A percentile compares a stretch with the other conserved stretches of the same genome.
These are phyloP conservation scores for Sporothrix euskadiensis DNA, from an alignment of 2,329 filamentous ascomycete species.

Conservation along the genomic window DNA sequence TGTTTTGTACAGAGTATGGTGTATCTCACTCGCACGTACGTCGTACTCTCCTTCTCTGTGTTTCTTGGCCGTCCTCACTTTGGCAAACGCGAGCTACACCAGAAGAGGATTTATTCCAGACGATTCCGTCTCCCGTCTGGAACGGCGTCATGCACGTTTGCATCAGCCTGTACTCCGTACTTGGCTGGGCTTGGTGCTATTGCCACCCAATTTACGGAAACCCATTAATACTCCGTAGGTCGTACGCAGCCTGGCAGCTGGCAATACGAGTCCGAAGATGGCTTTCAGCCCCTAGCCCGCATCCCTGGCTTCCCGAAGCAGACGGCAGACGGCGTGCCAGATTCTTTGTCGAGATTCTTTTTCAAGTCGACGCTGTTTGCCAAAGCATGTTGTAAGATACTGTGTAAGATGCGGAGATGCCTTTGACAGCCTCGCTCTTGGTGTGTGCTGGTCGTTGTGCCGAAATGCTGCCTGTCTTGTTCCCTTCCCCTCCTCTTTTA, in stretches of 20 bases:
- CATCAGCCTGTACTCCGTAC: background rate
- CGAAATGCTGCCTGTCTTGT: background rate
- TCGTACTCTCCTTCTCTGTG: background rate
- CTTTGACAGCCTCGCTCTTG: no score
- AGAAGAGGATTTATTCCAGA: constrained; percentile 13
- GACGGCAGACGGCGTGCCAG: background rate
- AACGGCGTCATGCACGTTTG: background rate
- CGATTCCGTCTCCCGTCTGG: constrained; percentile 15
- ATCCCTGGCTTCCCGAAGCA: background rate
- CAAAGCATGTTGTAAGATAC: no score
- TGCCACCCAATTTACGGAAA: background rate
- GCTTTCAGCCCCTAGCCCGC: background rate
- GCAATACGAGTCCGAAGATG: background rate
- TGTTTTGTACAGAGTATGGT: no score
- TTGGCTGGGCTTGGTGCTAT: background rate
- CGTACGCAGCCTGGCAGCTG: background rate
- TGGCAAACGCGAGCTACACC: background rate
- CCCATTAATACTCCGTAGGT: background rate
- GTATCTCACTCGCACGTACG: no score
- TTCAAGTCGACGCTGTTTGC: no score
- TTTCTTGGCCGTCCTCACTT: background rate
- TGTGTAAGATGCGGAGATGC: no score
- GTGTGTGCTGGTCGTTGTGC: no score
- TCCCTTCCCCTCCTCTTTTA: background rate
- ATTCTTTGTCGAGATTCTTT: background rate